Percentiles rank a stretch among this genome's conserved stretches.
Evolutionary conservation across 106 monocot genomes (phyloP).

Genomic region (Vanilla planifolia): DNA sequence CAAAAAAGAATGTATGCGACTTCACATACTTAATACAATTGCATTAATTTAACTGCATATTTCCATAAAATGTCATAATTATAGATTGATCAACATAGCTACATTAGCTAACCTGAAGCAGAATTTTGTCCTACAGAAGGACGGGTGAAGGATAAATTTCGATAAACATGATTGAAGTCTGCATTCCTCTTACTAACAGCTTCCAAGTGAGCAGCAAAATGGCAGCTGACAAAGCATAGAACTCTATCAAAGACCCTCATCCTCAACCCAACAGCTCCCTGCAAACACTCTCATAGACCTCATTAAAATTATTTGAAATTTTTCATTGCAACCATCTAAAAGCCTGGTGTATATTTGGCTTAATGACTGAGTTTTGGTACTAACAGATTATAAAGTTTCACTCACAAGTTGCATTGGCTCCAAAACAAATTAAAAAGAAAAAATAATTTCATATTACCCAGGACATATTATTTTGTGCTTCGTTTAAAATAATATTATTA

Average conservation of each 20-base stretch:
- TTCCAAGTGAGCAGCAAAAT: constrained; percentile 82
- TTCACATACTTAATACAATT: not conserved
- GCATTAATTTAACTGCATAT: not conserved
- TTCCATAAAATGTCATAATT: not conserved
- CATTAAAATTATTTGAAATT: too few relatives aligned
- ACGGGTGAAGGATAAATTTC: constrained; percentile 48
- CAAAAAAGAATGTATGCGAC: not conserved
- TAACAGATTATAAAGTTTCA: too few relatives aligned
- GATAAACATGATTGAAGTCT: constrained; percentile 64
- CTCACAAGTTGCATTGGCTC: too few relatives aligned
- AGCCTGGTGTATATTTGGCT: too few relatives aligned
- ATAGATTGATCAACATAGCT: not conserved
- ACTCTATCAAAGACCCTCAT: constrained; percentile 63
- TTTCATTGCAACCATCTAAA: too few relatives aligned
- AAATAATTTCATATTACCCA: too few relatives aligned
- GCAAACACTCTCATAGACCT: constrained; percentile 8
- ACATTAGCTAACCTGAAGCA: constrained; percentile 28
- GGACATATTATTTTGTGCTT: too few relatives aligned
- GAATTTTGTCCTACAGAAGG: constrained; percentile 39
- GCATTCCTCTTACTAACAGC: constrained; percentile 61
- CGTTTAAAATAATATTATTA: too few relatives aligned
- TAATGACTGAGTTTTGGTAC: too few relatives aligned
- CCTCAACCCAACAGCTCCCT: constrained; percentile 74
- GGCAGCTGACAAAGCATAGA: constrained; percentile 69
- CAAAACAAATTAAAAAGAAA: too few relatives aligned